These are phyloP conservation scores for Mycena leptocephala DNA, from an alignment of 768 basidiomycete species.

Conservation along the genomic window DNA sequence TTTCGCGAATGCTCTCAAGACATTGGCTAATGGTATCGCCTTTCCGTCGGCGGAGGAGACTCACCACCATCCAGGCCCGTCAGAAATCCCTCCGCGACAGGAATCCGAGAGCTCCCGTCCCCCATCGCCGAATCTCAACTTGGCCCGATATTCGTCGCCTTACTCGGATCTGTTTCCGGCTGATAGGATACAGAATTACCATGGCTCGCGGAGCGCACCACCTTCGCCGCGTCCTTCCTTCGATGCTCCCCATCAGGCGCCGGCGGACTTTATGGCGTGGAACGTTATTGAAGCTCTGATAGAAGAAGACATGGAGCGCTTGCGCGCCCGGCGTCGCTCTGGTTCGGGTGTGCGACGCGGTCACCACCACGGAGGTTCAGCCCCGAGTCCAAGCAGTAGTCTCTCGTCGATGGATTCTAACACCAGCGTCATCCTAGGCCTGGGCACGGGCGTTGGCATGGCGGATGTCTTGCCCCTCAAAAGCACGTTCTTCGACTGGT, in stretches of 20 bases:
- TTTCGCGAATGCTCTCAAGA: conserved; percentile 83
- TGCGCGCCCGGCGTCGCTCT: conserved; percentile 77
- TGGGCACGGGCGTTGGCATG: conserved; percentile 87
- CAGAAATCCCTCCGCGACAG: conserved; percentile 36
- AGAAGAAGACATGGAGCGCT: conserved; percentile 95
- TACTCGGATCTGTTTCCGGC: conserved; percentile 62
- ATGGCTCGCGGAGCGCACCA: conserved; percentile 36
- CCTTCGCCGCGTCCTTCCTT: conserved; percentile 51
- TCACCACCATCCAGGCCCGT: conserved; percentile 53
- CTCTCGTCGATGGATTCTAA: conserved; percentile 86
- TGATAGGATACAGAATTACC: background rate
- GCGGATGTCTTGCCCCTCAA: conserved; percentile 91
- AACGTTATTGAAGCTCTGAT: conserved; percentile 92
- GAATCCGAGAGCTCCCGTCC: conserved; percentile 70
- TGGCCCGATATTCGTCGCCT: conserved; percentile 84
- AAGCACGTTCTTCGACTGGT: conserved; percentile 96
- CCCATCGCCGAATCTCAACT: conserved; percentile 85
- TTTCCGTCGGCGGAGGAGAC: conserved; percentile 75
- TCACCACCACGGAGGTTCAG: conserved; percentile 57
- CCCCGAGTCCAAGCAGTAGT: conserved; percentile 82
- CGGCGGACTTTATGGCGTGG: conserved; percentile 76
- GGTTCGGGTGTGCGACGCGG: conserved; percentile 60
- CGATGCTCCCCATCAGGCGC: conserved; percentile 50
- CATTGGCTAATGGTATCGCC: conserved; percentile 78
- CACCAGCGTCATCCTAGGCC: conserved; percentile 80